Conservation (phyloP, 1,139 yeast species). For the Candida smagusa region DNA sequence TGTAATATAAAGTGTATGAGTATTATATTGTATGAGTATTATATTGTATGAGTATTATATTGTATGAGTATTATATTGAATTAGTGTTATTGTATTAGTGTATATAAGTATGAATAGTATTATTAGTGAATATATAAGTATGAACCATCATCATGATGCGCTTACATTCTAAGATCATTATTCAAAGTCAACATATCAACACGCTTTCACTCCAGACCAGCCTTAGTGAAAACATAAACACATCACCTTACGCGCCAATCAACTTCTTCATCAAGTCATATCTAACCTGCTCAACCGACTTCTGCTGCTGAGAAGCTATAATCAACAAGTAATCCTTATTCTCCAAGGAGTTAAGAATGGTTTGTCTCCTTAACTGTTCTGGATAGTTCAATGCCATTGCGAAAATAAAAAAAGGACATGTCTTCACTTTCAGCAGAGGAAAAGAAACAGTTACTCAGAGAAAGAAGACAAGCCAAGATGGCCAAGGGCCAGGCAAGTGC, state of each 20-base stretch:
- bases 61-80: too few species aligned
- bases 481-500: constrained; percentile 54
- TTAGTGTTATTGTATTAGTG: too few species aligned
- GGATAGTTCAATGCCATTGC: constrained; percentile 24
- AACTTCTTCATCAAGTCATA: constrained; percentile 31
- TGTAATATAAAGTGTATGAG: too few species aligned
- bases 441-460: constrained; percentile 58
- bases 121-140: too few species aligned
- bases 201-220: too few species aligned
- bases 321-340: constrained; percentile 42
- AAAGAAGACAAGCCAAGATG: constrained; percentile 70
- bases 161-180: too few species aligned
- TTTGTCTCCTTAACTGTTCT: constrained; percentile 39
- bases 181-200: too few species aligned
- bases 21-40: too few species aligned
- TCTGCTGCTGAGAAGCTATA: constrained; percentile 43
- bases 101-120: too few species aligned
- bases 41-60: too few species aligned
- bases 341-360: constrained; percentile 40
- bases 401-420: constrained; percentile 4
- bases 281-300: constrained; percentile 42
- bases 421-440: constrained; percentile 50
- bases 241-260: constrained; percentile 7
- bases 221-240: not conserved
- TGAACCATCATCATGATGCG: too few species aligned